Base-by-base conservation (phyloP, 2,329 filamentous ascomycete species). In the Hypoxylon sp. region DNA sequence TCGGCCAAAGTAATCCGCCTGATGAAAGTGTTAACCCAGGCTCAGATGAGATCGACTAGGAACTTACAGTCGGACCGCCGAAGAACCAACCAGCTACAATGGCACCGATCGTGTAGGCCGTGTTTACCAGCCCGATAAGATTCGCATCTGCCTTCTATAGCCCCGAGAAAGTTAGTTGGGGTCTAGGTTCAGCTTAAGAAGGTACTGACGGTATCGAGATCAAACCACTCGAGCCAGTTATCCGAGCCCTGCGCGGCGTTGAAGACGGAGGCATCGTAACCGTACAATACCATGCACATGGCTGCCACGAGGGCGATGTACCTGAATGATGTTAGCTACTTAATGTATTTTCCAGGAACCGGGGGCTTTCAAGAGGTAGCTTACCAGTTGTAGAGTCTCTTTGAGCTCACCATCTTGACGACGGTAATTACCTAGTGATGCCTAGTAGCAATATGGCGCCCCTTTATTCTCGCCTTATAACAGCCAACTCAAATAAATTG, bases 241-340 rank as follows among this genome's bases (percentile, higher is more conserved):
- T 85, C 75, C 1, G 87, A 90, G 30, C 86, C 87, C 75, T 91
- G 89, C 5, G 91, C 85, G 4, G 89, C 88, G 75, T 92, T 92
- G 81, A 88, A 92, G 48, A 91, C 89, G 37, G 88, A 90, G 1
- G 89, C 88, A 82, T 91, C 89, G 74, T 91, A 91, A 59, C 89
- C 89, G 74, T 91, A 91, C 46, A 92, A 81, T 20, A 91, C 88
- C 89, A 91, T 91, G 75, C 88, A 91, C 75, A 88, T 87, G 71
- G 89, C 89, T 59, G 89, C 89, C 68, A 91, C 86, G 52, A 90
- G 80, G 62, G 87, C 89, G 68, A 90, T 87, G 79, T 89, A 91
- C 87, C 87, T 85, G 56, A 44, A 8, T 15, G 17, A 10, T 56
- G 11, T 63, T 43, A 63, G 26, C 20, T 34, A 10, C 30, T 13